A percentile compares a stretch with the other conserved stretches of the same genome.
phyloP scores from a whole-genome alignment of 345 rosid species.

The Kernera saxatilis region DNA sequence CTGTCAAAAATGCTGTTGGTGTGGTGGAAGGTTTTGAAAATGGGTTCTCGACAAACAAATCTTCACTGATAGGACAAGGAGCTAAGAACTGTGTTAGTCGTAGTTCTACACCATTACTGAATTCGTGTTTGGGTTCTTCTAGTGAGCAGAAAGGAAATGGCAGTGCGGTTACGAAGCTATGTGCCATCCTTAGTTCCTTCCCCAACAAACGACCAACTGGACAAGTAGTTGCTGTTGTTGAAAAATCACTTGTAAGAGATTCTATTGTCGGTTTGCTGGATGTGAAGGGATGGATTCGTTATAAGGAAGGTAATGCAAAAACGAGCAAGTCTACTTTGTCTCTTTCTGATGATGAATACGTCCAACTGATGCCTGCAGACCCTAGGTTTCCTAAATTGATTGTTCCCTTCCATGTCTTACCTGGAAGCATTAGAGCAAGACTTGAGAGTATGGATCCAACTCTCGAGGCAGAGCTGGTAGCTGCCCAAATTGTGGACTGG shows the following conservation, averaged over 20 bases:
- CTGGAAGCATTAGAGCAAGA: constrained; percentile 56
- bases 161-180: constrained; percentile 47
- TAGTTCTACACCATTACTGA: neutral
- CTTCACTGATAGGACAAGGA: constrained; percentile 18
- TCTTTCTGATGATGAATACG: constrained; percentile 38
- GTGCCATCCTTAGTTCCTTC: constrained; percentile 42
- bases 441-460: constrained; percentile 55
- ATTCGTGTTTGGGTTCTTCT: constrained; percentile 19
- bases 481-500: constrained; percentile 67
- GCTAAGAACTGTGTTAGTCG: constrained; percentile 10
- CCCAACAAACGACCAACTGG: constrained; percentile 84
- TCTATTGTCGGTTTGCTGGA: constrained; percentile 70
- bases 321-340: constrained; percentile 32
- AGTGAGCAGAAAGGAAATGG: constrained; percentile 29
- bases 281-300: constrained; percentile 52
- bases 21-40: constrained; percentile 16
- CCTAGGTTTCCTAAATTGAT: constrained; percentile 69
- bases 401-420: constrained; percentile 49
- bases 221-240: constrained; percentile 64
- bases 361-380: constrained; percentile 59
- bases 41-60: neutral
- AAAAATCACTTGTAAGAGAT: constrained; percentile 57
- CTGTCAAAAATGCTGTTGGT: neutral
- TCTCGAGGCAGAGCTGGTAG: constrained; percentile 67
- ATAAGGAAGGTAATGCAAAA: constrained; percentile 38